Evolutionary conservation across 768 basidiomycete species (phyloP).

Genomic region (Xerocomus spinulosus): DNA sequence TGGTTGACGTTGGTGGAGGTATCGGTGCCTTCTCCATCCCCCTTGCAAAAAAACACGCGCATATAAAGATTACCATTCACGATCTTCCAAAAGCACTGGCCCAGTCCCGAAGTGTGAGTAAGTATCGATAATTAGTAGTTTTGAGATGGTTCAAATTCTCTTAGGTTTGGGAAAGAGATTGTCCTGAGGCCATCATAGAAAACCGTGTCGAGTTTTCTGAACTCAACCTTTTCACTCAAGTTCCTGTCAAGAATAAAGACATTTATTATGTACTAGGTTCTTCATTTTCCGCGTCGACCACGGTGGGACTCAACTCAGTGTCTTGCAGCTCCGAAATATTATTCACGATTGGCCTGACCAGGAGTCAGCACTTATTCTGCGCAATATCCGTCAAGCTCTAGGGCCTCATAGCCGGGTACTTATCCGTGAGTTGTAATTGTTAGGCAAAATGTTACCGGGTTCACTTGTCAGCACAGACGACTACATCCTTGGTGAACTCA

Average conservation of each 20-base stretch:
- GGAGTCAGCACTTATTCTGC: slow-evolving; percentile 16
- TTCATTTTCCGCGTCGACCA: too few species aligned
- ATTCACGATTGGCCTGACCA: slow-evolving; percentile 30
- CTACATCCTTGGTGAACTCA: slow-evolving; percentile 16
- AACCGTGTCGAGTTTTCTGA: slow-evolving; percentile 27
- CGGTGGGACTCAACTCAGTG: too few species aligned
- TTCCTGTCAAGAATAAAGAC: slow-evolving; percentile 23
- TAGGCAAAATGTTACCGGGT: neutral
- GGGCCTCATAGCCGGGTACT: slow-evolving; percentile 21
- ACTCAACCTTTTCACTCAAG: slow-evolving; percentile 29
- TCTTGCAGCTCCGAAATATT: slow-evolving; percentile 16
- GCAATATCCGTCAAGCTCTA: slow-evolving; percentile 23
- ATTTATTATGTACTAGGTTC: slow-evolving; percentile 33
- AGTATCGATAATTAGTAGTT: too few species aligned
- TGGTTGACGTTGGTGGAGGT: slow-evolving; percentile 36
- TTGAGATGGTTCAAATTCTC: slow-evolving; percentile 5
- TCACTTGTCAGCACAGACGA: slow-evolving; percentile 17
- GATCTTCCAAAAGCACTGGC: slow-evolving; percentile 27
- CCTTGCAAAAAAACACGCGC: slow-evolving; percentile 24
- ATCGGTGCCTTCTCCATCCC: slow-evolving; percentile 30
- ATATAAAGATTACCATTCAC: slow-evolving; percentile 32
- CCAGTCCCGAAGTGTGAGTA: slow-evolving; percentile 18
- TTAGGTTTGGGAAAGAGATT: slow-evolving; percentile 24
- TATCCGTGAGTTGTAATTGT: slow-evolving; percentile 22
- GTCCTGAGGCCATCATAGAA: slow-evolving; percentile 22